Evolutionary conservation across 2,329 filamentous ascomycete genomes (phyloP).

Genomic region (Epicoccum nigrum): DNA sequence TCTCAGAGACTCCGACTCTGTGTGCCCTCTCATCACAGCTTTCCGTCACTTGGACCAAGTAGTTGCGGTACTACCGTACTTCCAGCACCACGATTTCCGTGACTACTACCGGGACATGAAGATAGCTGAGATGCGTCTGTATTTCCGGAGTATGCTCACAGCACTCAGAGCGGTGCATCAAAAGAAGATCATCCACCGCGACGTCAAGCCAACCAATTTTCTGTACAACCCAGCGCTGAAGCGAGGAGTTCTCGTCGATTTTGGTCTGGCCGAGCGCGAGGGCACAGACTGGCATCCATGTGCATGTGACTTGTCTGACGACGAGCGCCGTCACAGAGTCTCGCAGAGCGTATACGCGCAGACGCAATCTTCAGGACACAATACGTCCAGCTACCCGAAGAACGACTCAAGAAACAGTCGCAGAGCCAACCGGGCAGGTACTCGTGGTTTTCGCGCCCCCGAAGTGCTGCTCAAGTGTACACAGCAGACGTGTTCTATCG

Average conservation of each 20-base stretch:
- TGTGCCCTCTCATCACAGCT: slow-evolving; percentile 96
- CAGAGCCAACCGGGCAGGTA: slow-evolving; percentile 92
- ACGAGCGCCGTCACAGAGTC: slow-evolving; percentile 65
- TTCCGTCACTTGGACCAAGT: slow-evolving; percentile 95
- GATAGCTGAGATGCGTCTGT: slow-evolving; percentile 83
- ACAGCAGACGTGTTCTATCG: slow-evolving; percentile 87
- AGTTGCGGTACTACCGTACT: slow-evolving; percentile 92
- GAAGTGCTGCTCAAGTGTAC: slow-evolving; percentile 98
- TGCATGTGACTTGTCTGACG: slow-evolving; percentile 72
- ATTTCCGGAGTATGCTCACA: slow-evolving; percentile 86
- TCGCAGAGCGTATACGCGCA: slow-evolving; percentile 65
- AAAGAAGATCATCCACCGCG: slow-evolving; percentile 85
- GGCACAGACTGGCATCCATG: slow-evolving; percentile 79
- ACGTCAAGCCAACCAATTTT: slow-evolving; percentile 98
- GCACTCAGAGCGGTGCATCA: slow-evolving; percentile 84
- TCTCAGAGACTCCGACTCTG: slow-evolving; percentile 78
- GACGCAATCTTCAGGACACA: slow-evolving; percentile 50
- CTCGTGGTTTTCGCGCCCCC: slow-evolving; percentile 91
- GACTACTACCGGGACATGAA: slow-evolving; percentile 93
- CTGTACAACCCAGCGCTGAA: slow-evolving; percentile 82
- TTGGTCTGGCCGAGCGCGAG: slow-evolving; percentile 85
- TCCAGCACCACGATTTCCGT: slow-evolving; percentile 92
- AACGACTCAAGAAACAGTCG: slow-evolving; percentile 86
- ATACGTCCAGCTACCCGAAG: slow-evolving; percentile 76
- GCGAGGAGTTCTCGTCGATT: slow-evolving; percentile 94